Base-by-base conservation (phyloP, 495 filamentous ascomycete genomes). In the Cladorrhinum samala region DNA sequence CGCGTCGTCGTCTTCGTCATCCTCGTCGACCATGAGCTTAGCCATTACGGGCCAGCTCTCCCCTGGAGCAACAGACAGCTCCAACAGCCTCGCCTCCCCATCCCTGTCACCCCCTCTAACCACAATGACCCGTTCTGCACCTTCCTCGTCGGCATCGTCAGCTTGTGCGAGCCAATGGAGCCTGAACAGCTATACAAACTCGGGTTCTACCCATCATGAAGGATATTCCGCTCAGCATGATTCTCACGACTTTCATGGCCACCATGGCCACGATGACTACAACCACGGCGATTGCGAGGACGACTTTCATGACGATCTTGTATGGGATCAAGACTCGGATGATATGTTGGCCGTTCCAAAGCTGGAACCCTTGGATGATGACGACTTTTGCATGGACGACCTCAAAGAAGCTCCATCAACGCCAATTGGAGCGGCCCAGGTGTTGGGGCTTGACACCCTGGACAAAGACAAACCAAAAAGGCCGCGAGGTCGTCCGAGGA, bases 401-500 rank as follows among this genome's bases (percentile, higher is more conserved):
- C 52, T 78, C 7, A 62, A 72, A 42, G 71, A 72, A 49, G 72
- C 72, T 9, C 73, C 72, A 20, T 54, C 57, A 27, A 68, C 65
- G 24, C 58, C 63, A 37, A 41, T 61, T 25, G n/a, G 47, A 57
- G 36, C 55, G 55, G 43, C 43, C 36, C 42, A 51, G 53, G 21
- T 25, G 19, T 40, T n/a, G 44, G 33, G 5, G 20, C 53, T 47
- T 9, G 52, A 43, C 17, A n/a, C n/a, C n/a, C n/a, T n/a, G n/a
- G n/a, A n/a, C n/a, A n/a, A n/a, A n/a, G n/a, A n/a, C n/a, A 75
- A 72, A 45, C 61, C 65, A 21, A 85, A 83, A 60, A 65, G 84
- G 53, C 80, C 79, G 14, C 81, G 91, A 64, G 91, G 91, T 19
- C 83, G 91, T 19, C 91, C 91, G 48, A 76, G 91, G 70, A 95